These are phyloP conservation scores for Ogataea wickerhamii DNA, from an alignment of 805 yeast genomes.

Conservation along the genomic window DNA sequence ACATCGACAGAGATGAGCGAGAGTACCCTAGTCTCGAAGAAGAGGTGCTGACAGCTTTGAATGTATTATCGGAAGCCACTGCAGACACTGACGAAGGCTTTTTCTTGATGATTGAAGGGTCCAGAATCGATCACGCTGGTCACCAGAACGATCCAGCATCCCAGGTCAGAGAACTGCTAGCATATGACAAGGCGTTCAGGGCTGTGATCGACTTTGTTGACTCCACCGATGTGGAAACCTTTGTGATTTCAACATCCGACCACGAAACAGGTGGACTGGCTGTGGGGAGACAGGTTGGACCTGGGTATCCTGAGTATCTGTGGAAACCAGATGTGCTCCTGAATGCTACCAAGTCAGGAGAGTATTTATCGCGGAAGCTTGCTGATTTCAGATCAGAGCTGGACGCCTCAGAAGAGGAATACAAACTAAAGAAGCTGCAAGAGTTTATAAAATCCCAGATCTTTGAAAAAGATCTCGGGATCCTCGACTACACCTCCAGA, in stretches of 20 bases:
- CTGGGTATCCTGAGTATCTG: constrained; percentile 73
- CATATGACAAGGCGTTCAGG: constrained; percentile 76
- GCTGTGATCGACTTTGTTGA: constrained; percentile 72
- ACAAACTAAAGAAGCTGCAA: constrained; percentile 30
- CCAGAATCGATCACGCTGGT: constrained; percentile 94
- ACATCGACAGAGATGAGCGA: constrained; percentile 62
- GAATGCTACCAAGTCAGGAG: constrained; percentile 75
- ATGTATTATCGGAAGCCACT: constrained; percentile 63
- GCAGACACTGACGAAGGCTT: constrained; percentile 76
- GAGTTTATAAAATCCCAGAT: constrained; percentile 51
- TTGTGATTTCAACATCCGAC: constrained; percentile 80
- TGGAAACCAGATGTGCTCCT: constrained; percentile 82
- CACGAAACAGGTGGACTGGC: constrained; percentile 96
- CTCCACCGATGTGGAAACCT: constrained; percentile 66
- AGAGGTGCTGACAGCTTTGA: constrained; percentile 70
- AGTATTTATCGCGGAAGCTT: constrained; percentile 52
- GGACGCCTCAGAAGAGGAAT: neutral
- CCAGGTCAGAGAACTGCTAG: constrained; percentile 86
- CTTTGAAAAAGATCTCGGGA: constrained; percentile 63
- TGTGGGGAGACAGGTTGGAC: constrained; percentile 72
- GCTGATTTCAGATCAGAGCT: constrained; percentile 17
- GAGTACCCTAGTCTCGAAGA: constrained; percentile 77
- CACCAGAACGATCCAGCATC: constrained; percentile 94
- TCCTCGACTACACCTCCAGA: constrained; percentile 48
- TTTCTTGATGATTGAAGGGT: constrained; percentile 84